Evolutionary conservation across 2,329 filamentous ascomycete species (phyloP).

Genomic region (Penicillium sp.): DNA sequence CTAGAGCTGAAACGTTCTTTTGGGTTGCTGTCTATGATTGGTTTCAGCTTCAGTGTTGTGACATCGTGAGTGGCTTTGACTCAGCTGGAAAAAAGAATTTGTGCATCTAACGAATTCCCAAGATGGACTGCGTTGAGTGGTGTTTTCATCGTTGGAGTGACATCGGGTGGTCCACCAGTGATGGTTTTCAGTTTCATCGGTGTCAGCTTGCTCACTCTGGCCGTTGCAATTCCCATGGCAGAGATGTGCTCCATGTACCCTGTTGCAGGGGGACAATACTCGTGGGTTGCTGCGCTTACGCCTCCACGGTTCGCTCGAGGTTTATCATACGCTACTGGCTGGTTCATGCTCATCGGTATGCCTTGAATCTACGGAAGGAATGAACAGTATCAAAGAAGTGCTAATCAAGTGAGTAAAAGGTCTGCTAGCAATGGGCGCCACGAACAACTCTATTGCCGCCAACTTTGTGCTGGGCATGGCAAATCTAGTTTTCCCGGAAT

Average conservation of each 20-base stretch:
- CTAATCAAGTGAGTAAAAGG: constrained; percentile 30
- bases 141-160: constrained; percentile 60
- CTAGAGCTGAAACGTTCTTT: constrained; percentile 62
- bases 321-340: constrained; percentile 52
- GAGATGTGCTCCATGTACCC: constrained; percentile 63
- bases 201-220: constrained; percentile 55
- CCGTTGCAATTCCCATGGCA: constrained; percentile 62
- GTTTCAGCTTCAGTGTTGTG: constrained; percentile 62
- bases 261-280: constrained; percentile 61
- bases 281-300: constrained; percentile 61
- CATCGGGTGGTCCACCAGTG: constrained; percentile 60
- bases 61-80: constrained; percentile 49
- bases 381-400: not conserved
- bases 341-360: constrained; percentile 55
- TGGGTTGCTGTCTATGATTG: constrained; percentile 60
- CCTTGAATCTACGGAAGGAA: not conserved
- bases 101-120: constrained; percentile 1
- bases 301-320: constrained; percentile 52
- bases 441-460: constrained; percentile 58
- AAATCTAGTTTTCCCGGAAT: constrained; percentile 56
- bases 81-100: not conserved
- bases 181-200: constrained; percentile 63
- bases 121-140: constrained; percentile 61
- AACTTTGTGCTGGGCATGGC: constrained; percentile 61
- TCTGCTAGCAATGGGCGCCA: constrained; percentile 58